These are phyloP conservation scores for Pseudogymnoascus verrucosus DNA, from an alignment of 2,329 filamentous ascomycete species.

Conservation along the genomic window DNA sequence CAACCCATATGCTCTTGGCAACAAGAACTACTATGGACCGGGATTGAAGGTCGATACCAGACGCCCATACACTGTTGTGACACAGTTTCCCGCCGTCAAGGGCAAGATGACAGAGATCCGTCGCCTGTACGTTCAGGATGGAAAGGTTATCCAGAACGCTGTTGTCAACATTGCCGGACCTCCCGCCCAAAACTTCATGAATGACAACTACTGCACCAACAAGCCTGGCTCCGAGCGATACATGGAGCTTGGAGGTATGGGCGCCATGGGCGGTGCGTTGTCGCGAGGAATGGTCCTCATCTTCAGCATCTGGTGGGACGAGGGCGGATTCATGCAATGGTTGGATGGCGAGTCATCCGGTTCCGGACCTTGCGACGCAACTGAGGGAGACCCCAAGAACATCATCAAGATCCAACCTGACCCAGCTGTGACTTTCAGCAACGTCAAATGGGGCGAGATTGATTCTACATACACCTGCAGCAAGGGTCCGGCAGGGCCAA, in stretches of 20 bases:
- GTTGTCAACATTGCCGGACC: constrained; percentile 25
- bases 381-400: constrained; percentile 42
- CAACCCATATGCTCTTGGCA: constrained; percentile 33
- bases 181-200: constrained; percentile 30
- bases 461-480: constrained; percentile 38
- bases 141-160: constrained; percentile 39
- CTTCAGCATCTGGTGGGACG: constrained; percentile 49
- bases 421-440: constrained; percentile 45
- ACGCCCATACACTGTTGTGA: constrained; percentile 39
- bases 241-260: constrained; percentile 34
- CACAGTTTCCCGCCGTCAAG: constrained; percentile 36
- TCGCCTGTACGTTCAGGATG: constrained; percentile 41
- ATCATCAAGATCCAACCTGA: constrained; percentile 40
- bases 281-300: constrained; percentile 44
- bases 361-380: constrained; percentile 46
- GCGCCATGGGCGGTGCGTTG: constrained; percentile 39
- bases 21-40: constrained; percentile 18
- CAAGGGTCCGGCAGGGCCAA: not conserved
- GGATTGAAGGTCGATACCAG: constrained; percentile 31
- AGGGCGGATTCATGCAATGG: constrained; percentile 47
- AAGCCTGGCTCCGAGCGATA: constrained; percentile 26
- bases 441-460: constrained; percentile 54
- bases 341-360: constrained; percentile 39
- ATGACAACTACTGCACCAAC: constrained; percentile 30
- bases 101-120: constrained; percentile 37